A percentile compares a stretch with the other conserved stretches of the same genome.
phyloP scores from a whole-genome alignment of 768 basidiomycete species.

The Hypsizygus marmoreus region DNA sequence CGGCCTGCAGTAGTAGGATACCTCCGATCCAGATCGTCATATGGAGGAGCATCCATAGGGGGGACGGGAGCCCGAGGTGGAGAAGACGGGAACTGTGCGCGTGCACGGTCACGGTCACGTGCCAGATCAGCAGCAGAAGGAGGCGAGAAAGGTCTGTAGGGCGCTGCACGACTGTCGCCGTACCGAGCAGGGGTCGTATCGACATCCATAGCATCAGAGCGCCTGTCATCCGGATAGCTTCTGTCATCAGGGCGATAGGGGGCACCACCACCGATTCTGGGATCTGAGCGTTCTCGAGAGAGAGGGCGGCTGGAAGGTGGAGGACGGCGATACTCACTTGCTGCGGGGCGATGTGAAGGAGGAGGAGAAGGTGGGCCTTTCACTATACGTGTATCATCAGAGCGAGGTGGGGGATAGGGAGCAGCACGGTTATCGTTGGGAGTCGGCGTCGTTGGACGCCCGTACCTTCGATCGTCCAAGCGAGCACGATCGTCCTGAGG shows the following conservation, averaged over 20 bases:
- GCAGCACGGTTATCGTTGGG: conserved; percentile 15
- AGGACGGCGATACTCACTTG: conserved; percentile 27
- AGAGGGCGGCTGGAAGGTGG: conserved; percentile 23
- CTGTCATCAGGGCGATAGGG: conserved; percentile 44
- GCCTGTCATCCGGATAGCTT: conserved; percentile 35
- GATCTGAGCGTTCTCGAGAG: conserved; percentile 34
- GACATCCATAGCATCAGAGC: conserved; percentile 35
- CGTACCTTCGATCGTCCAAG: conserved; percentile 24
- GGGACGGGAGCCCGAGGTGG: conserved; percentile 27
- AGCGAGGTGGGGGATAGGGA: conserved; percentile 17
- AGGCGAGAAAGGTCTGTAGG: conserved; percentile 32
- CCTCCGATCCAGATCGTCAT: conserved; percentile 36
- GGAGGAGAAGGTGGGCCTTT: conserved; percentile 25
- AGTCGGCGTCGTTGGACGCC: conserved; percentile 13
- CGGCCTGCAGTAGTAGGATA: conserved; percentile 27
- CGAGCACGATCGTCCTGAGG: conserved; percentile 21
- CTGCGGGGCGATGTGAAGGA: conserved; percentile 30
- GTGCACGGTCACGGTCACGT: conserved; percentile 37
- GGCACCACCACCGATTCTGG: conserved; percentile 13
- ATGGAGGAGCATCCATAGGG: conserved; percentile 25
- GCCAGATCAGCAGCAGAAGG: conserved; percentile 32
- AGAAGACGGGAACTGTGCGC: conserved; percentile 31
- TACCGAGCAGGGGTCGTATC: conserved; percentile 35
- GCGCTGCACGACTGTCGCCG: conserved; percentile 28
- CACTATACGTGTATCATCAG: conserved; percentile 31